Conservation (phyloP, 225 moss, liverwort and hornwort genomes). For the Bryum argenteum region DNA sequence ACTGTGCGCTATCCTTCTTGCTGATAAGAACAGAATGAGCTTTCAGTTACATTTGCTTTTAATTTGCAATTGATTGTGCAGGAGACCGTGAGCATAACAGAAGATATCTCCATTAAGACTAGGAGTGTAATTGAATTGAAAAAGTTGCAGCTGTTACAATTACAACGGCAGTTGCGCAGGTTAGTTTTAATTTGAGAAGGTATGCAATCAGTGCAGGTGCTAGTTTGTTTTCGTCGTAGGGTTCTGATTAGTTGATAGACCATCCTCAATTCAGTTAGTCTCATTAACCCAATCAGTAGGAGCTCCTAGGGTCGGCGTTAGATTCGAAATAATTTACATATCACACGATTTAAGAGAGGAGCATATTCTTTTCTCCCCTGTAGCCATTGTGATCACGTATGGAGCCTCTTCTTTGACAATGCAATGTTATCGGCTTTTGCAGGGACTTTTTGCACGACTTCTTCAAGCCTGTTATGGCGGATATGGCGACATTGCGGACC, state of each 20-base stretch:
- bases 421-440: slow-evolving; percentile 30
- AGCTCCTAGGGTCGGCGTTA: neutral
- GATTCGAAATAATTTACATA: slow-evolving; percentile 15
- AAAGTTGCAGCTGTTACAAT: slow-evolving; percentile 81
- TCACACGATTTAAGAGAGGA: neutral
- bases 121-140: slow-evolving; percentile 97
- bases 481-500: slow-evolving; percentile 67
- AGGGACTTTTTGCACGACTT: slow-evolving; percentile 94
- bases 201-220: neutral
- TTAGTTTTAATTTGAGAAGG: slow-evolving; percentile 27
- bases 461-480: slow-evolving; percentile 77
- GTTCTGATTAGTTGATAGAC: slow-evolving; percentile 7
- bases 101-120: slow-evolving; percentile 89
- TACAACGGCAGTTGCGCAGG: slow-evolving; percentile 93
- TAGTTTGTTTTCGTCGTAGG: slow-evolving; percentile 5
- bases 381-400: slow-evolving; percentile 15
- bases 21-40: neutral
- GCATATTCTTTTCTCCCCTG: neutral
- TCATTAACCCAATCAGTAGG: neutral
- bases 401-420: slow-evolving; percentile 11
- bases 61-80: slow-evolving; percentile 37
- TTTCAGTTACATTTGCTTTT: slow-evolving; percentile 7
- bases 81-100: slow-evolving; percentile 85
- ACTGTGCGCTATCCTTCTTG: slow-evolving; percentile 13
- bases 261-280: neutral